phyloP scores from a whole-genome alignment of 306 rosid genomes.

The Trifolium subterraneum region DNA sequence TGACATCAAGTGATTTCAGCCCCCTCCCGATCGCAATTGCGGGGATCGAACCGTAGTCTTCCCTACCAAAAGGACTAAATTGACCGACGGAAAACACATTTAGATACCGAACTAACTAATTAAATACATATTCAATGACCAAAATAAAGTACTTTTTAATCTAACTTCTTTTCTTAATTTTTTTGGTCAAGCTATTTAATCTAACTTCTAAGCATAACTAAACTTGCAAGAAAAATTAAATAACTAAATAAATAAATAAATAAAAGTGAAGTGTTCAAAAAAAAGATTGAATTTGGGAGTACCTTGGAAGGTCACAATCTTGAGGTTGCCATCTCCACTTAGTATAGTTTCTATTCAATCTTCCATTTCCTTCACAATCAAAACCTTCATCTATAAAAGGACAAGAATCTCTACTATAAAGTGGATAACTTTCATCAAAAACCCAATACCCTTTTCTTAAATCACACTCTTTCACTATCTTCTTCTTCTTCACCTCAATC shows the following conservation, averaged over 20 bases:
- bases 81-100: background rate
- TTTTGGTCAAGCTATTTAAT: no score
- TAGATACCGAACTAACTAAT: no score
- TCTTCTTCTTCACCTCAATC: conserved; percentile 41
- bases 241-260: background rate
- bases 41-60: no score
- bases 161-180: no score
- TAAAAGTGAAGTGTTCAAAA: background rate
- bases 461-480: conserved; percentile 60
- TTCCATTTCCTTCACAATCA: conserved; percentile 87
- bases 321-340: conserved; percentile 91
- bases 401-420: conserved; percentile 70
- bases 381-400: conserved; percentile 93
- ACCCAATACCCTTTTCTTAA: conserved; percentile 78
- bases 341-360: conserved; percentile 68
- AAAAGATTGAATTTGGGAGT: conserved; percentile 3
- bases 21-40: no score
- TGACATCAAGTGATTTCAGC: no score
- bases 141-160: no score
- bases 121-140: no score
- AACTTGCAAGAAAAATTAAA: conserved; percentile 15
- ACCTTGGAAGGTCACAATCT: conserved; percentile 73
- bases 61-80: background rate
- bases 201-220: conserved; percentile 1
- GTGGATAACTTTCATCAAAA: conserved; percentile 74